A percentile compares a stretch with the other conserved stretches of the same genome.
phyloP scores from a whole-genome alignment of 2,329 filamentous ascomycete genomes.

The Phaeosphaeriaceae sp. region DNA sequence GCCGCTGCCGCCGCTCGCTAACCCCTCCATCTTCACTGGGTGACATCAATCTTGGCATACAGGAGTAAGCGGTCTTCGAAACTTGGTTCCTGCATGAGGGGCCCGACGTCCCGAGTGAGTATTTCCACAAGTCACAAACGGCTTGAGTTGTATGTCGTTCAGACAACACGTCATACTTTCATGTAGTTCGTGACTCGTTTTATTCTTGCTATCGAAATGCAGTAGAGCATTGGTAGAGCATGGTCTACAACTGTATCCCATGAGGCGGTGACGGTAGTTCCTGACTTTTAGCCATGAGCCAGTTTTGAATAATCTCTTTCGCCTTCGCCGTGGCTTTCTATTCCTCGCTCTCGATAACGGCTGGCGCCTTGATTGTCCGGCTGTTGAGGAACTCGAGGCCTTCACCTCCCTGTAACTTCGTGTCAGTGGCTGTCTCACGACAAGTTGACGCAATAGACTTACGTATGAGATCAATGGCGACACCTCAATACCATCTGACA shows the following conservation, averaged over 20 bases:
- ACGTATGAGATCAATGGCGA: slow-evolving; percentile 95
- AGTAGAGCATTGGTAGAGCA: no score
- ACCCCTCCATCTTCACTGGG: not conserved
- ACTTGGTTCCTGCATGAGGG: slow-evolving; percentile 21
- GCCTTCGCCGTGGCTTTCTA: slow-evolving; percentile 23
- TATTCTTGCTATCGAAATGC: not conserved
- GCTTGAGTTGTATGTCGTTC: not conserved
- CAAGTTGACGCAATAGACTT: slow-evolving; percentile 55
- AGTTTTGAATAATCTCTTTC: not conserved
- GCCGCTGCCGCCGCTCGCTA: slow-evolving; percentile 4
- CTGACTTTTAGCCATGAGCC: no score
- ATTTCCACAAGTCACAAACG: slow-evolving; percentile 6
- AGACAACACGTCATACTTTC: not conserved
- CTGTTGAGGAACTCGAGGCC: slow-evolving; percentile 67
- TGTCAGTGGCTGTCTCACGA: not conserved
- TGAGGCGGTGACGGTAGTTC: no score
- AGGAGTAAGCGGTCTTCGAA: not conserved
- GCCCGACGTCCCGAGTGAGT: slow-evolving; percentile 12
- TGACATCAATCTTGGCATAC: not conserved
- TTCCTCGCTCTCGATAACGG: slow-evolving; percentile 68
- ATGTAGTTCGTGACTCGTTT: not conserved
- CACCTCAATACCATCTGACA: slow-evolving; percentile 76
- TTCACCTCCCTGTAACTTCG: slow-evolving; percentile 63
- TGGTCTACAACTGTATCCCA: no score
- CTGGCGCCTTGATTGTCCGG: slow-evolving; percentile 67